These are phyloP conservation scores for Lophiostoma macrostomum DNA, from an alignment of 495 filamentous ascomycete genomes.

Conservation along the genomic window DNA sequence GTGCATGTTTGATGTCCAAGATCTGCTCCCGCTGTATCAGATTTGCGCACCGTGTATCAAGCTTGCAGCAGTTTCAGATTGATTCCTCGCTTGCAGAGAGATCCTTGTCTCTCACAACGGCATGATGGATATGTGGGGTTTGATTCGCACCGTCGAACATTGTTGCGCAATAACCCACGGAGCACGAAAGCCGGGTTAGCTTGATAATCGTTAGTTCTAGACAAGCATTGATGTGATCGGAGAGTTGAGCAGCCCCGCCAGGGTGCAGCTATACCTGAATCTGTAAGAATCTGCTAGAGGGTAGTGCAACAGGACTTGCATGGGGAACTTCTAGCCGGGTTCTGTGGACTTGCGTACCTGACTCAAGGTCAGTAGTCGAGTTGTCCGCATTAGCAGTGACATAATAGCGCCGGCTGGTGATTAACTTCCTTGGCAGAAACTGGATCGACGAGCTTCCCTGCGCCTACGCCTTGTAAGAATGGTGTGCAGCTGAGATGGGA, in stretches of 20 bases:
- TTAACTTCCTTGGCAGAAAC: slow-evolving; percentile 1
- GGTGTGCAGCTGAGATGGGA: not conserved
- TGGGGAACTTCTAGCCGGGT: not conserved
- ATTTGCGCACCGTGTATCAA: slow-evolving; percentile 27
- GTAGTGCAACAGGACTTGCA: slow-evolving; percentile 7
- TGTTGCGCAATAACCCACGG: not conserved
- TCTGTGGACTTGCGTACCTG: not conserved
- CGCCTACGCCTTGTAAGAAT: not conserved
- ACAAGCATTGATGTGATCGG: not conserved
- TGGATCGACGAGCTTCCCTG: not conserved
- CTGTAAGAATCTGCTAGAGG: slow-evolving; percentile 1
- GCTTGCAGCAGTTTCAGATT: slow-evolving; percentile 28
- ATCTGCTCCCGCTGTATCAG: slow-evolving; percentile 35
- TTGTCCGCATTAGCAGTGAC: not conserved
- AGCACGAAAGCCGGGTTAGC: not conserved
- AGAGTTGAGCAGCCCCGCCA: not conserved
- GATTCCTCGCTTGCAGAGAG: slow-evolving; percentile 16
- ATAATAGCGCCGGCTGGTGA: not conserved
- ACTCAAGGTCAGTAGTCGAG: not conserved
- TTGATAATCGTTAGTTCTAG: slow-evolving; percentile 4
- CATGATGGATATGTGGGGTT: not conserved
- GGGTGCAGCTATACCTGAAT: not conserved
- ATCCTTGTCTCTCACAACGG: slow-evolving; percentile 13
- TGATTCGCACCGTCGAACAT: not conserved
- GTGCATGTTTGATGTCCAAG: slow-evolving; percentile 28